Percentiles rank a stretch among this genome's conserved stretches.
Conservation (phyloP, 1,284 basidiomycete species). For the Ganoderma sp. region DNA sequence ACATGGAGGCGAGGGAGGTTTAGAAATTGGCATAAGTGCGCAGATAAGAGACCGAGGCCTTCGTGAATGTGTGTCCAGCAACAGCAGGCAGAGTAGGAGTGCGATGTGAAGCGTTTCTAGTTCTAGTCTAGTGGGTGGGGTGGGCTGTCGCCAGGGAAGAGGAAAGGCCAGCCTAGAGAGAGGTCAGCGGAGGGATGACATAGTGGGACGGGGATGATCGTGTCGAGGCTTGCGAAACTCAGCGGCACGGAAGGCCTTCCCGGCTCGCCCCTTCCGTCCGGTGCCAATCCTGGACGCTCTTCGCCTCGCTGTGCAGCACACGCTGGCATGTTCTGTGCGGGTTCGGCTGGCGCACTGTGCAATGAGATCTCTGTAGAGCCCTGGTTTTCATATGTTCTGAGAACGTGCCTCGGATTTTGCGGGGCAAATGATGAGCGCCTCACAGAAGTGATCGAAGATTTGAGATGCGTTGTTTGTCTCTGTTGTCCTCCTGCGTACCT, state of each 20-base stretch:
- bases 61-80: slow-evolving; percentile 4
- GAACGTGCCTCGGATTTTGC: neutral
- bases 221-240: slow-evolving; percentile 30
- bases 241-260: slow-evolving; percentile 27
- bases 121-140: slow-evolving; percentile 2
- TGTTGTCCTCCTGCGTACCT: slow-evolving; percentile 24
- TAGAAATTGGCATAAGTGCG: slow-evolving; percentile 24
- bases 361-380: neutral
- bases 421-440: slow-evolving; percentile 13
- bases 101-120: slow-evolving; percentile 8
- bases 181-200: slow-evolving; percentile 24
- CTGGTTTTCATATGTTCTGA: neutral
- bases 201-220: slow-evolving; percentile 23
- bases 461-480: slow-evolving; percentile 23
- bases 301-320: neutral
- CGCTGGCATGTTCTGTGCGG: neutral
- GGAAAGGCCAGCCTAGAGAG: slow-evolving; percentile 11
- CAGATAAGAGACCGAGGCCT: neutral
- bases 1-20: slow-evolving; percentile 62
- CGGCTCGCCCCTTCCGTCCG: slow-evolving; percentile 16
- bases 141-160: neutral
- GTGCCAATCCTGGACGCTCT: slow-evolving; percentile 14
- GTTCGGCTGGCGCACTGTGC: neutral
- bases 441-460: slow-evolving; percentile 8
- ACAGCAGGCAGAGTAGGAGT: slow-evolving; percentile 1